Evolutionary conservation across 495 filamentous ascomycete species (phyloP), one percentile per base, ranked within the genome.

Genomic region (Hyaloscypha bicolor): DNA sequence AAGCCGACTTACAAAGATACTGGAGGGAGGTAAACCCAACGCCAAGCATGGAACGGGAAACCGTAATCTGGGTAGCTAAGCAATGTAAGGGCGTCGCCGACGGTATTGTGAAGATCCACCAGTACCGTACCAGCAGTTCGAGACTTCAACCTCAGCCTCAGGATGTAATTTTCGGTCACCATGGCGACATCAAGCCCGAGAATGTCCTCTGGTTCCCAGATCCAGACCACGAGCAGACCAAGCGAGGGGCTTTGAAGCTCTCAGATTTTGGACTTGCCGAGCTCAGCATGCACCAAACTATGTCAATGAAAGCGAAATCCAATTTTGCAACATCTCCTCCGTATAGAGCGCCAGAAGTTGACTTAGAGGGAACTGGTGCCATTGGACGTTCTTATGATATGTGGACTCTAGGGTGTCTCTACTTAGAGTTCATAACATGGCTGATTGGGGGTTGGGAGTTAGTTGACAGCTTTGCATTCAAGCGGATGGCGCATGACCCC

Each of bases 291-390:
- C 51, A 35, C 19, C 19, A 56, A 6, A 56, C 51, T 2, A 32
- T 9, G 35, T 60, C 32, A 16, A 19, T 51, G 22, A 12, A 59
- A 2, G 8, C 57, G 29, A 58, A 32, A 16, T 2, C 31, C 9
- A 14, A 31, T 0, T 42, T 62, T 22, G 31, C 59, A 12, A 45
- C 63, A 22, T 63, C 73, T 16, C 70, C 42, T 2, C 71, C 71
- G 9, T 82, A 80, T 59, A 69, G 57, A 33, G 30, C 57, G 14
- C 57, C 57, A 9, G 57, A 60, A 60, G 32, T 32, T n/a, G 57
- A 60, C n/a, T 37, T 60, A 22, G 12, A 37, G 19, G 57, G 57
- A 3, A 45, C 42, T 9, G 57, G 57, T 60, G 32, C 30, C 9
- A 60, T 60, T 21, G 57, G 57, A n/a, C 57, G 32, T 2, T 45